These are phyloP conservation scores for Sideroxylon spinosum DNA, from an alignment of 179 eudicot species.

Conservation along the genomic window DNA sequence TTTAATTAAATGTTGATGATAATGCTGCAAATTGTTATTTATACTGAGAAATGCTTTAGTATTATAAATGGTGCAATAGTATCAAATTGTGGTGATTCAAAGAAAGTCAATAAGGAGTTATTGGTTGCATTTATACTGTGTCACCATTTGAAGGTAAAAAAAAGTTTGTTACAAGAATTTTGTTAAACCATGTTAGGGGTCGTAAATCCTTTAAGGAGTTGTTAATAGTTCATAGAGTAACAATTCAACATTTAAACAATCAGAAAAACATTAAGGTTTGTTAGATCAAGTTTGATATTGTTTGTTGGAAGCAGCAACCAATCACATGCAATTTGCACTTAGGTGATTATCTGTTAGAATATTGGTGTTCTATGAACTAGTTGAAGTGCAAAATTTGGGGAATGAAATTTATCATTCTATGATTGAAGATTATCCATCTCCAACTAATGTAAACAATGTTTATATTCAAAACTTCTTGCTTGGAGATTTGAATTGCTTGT, in stretches of 20 bases:
- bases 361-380: background rate
- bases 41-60: background rate
- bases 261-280: background rate
- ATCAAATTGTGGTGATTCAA: background rate
- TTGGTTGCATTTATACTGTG: background rate
- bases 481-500: background rate
- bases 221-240: background rate
- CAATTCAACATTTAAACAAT: background rate
- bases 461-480: background rate
- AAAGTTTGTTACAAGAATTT: background rate
- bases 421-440: background rate
- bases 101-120: background rate
- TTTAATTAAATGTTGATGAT: background rate
- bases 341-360: background rate
- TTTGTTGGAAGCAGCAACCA: background rate
- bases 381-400: background rate
- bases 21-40: background rate
- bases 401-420: background rate
- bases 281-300: background rate
- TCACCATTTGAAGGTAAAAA: background rate
- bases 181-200: background rate
- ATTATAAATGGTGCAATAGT: background rate
- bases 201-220: background rate
- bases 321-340: background rate
- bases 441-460: background rate